Evolutionary conservation across 495 filamentous ascomycete species (phyloP).

Genomic region (Amphirosellinia nigrospora): DNA sequence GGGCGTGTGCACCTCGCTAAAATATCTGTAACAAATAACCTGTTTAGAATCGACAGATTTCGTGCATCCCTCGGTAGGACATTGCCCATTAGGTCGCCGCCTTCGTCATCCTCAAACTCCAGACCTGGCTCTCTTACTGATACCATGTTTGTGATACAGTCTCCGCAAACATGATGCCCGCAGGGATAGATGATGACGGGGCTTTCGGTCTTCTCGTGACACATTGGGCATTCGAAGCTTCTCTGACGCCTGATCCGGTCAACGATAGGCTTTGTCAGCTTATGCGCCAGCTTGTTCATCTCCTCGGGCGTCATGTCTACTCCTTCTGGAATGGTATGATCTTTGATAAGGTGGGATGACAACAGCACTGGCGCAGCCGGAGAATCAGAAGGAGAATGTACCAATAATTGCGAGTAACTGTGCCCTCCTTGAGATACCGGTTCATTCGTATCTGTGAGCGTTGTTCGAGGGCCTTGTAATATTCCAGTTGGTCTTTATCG

Average conservation of each 20-base stretch:
- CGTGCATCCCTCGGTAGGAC: slow-evolving; percentile 71
- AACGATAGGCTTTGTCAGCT: slow-evolving; percentile 66
- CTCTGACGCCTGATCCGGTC: slow-evolving; percentile 67
- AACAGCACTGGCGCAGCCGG: slow-evolving; percentile 89
- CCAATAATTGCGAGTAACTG: slow-evolving; percentile 79
- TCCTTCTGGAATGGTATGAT: slow-evolving; percentile 65
- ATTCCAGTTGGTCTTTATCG: slow-evolving; percentile 69
- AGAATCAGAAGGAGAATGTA: slow-evolving; percentile 86
- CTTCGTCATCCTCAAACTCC: slow-evolving; percentile 51
- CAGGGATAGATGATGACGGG: slow-evolving; percentile 85
- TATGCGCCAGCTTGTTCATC: slow-evolving; percentile 69
- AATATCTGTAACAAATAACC: slow-evolving; percentile 74
- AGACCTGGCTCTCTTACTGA: slow-evolving; percentile 68
- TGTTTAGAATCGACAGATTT: slow-evolving; percentile 66
- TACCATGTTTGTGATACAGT: slow-evolving; percentile 77
- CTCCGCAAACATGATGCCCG: slow-evolving; percentile 80
- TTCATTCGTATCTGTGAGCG: slow-evolving; percentile 75
- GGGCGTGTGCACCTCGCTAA: slow-evolving; percentile 78
- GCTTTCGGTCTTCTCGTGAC: slow-evolving; percentile 76
- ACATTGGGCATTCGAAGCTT: slow-evolving; percentile 75
- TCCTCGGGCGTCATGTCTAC: slow-evolving; percentile 55
- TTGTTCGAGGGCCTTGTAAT: slow-evolving; percentile 75
- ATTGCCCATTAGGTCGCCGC: slow-evolving; percentile 43
- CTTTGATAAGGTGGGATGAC: slow-evolving; percentile 88
- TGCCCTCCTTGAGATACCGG: slow-evolving; percentile 73